Conservation (phyloP, 345 rosid species). For the Reutealis trisperma region DNA sequence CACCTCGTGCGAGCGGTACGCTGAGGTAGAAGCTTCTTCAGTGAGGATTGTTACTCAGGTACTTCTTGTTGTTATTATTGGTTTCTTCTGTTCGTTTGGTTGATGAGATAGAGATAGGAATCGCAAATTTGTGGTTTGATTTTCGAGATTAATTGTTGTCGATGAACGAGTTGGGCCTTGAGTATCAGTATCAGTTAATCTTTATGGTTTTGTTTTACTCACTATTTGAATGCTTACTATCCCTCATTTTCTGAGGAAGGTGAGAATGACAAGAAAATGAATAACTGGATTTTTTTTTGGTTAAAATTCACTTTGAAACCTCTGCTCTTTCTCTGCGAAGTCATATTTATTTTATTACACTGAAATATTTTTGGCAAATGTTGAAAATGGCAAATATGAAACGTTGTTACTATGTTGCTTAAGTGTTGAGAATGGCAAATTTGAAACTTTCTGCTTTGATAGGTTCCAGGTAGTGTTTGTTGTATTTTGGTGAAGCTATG, state of each 20-base stretch:
- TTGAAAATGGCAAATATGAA: no score
- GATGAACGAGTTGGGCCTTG: neutral
- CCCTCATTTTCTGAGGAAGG: neutral
- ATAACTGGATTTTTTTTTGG: no score
- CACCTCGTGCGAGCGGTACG: conserved; percentile 64
- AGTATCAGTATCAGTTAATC: neutral
- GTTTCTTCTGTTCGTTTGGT: neutral
- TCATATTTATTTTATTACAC: no score
- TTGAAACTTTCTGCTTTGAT: neutral
- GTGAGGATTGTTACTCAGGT: conserved; percentile 91
- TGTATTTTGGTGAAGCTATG: conserved; percentile 1
- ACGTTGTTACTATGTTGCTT: neutral
- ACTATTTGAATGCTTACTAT: neutral
- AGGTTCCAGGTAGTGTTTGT: neutral
- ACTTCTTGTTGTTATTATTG: neutral
- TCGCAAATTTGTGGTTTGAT: neutral
- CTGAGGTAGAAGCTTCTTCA: conserved; percentile 84
- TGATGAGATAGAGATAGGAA: neutral
- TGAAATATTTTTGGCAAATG: no score
- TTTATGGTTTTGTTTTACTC: neutral
- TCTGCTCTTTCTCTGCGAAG: no score
- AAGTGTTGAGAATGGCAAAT: neutral
- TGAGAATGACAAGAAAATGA: neutral
- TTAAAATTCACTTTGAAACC: neutral
- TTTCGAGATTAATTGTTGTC: neutral